Evolutionary conservation across 106 monocot genomes (phyloP), one percentile per base, ranked within the genome.

Genomic region (Dendrobium chrysotoxum): DNA sequence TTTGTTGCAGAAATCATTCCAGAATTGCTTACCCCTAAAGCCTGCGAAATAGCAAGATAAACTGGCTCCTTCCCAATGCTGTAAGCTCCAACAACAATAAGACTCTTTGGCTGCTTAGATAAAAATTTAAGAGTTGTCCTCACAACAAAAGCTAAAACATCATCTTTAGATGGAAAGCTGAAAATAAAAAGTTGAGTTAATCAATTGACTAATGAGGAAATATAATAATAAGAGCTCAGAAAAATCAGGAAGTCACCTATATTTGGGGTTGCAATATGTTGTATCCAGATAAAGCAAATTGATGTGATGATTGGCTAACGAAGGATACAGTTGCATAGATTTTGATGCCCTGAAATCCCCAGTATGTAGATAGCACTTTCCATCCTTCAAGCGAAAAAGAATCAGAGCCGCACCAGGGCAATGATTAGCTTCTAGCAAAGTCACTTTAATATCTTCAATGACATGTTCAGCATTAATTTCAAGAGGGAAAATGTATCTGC

Each of bases 41-140:
- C 87, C 12, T 85, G 81, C 50, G 92, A 86, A 80, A 92, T 84
- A 21, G 86, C 85, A 80, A 90, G 53, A 82, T 90, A 92, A 16
- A 92, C 92, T 80, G 86, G 84, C 75, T 92, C 92, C 79, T 92
- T 92, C 28, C 92, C 89, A 40, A 92, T 92, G 74, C 92, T 92
- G 82, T 92, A 92, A 31, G 92, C 87, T 76, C 92, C 92, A 75
- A 92, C 92, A 88, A 90, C 84, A 72, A 92, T 81, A 35, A 92
- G 86, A 25, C 87, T 82, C 78, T 86, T 92, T 58, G 89, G 87
- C 30, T 90, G 81, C 83, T 89, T 90, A 50, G 78, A 64, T 38
- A 92, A 72, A 75, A 58, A 84, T 40, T 76, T 84, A 15, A 15
- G 78, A 72, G 89, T 75, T 75, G 71, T 86, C 65, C 79, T 78